Percentiles rank a stretch among this genome's conserved stretches.
Evolutionary conservation across 371 early-diverging fungal species (phyloP).

Genomic region (Syncephalastrum contaminatum): DNA sequence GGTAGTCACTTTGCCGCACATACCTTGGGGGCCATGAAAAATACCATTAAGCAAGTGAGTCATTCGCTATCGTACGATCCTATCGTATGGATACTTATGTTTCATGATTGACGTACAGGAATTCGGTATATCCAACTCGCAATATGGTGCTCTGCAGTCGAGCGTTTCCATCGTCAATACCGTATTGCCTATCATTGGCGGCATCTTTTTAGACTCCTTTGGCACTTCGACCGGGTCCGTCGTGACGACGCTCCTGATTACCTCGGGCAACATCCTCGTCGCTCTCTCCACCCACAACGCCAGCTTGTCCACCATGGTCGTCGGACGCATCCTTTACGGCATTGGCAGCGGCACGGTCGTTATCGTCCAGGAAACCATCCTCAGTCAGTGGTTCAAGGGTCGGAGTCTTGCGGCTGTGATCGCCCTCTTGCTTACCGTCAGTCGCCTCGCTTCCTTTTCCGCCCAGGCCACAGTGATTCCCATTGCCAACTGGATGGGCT

Average conservation of each 20-base stretch:
- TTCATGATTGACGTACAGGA: constrained; percentile 42
- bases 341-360: constrained; percentile 72
- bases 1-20: constrained; percentile 77
- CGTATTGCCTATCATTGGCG: constrained; percentile 66
- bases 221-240: constrained; percentile 67
- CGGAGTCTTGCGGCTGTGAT: constrained; percentile 62
- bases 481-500: constrained; percentile 60
- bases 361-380: constrained; percentile 70
- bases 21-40: constrained; percentile 70
- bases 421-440: constrained; percentile 65
- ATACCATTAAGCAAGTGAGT: constrained; percentile 61
- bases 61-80: not conserved
- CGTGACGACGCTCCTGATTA: constrained; percentile 61
- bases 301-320: constrained; percentile 61
- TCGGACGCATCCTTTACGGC: constrained; percentile 69
- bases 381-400: constrained; percentile 74
- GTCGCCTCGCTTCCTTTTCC: constrained; percentile 63
- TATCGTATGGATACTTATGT: too few species aligned
- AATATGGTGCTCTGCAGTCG: constrained; percentile 73
- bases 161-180: constrained; percentile 73
- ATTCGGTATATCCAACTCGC: constrained; percentile 64
- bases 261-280: constrained; percentile 59
- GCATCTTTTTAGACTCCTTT: constrained; percentile 73
- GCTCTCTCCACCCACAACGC: constrained; percentile 55
- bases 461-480: constrained; percentile 71